A percentile compares a stretch with the other conserved stretches of the same genome.
Evolutionary conservation across 805 yeast genomes (phyloP).

Genomic region (Kazachstania kunashirensis): DNA sequence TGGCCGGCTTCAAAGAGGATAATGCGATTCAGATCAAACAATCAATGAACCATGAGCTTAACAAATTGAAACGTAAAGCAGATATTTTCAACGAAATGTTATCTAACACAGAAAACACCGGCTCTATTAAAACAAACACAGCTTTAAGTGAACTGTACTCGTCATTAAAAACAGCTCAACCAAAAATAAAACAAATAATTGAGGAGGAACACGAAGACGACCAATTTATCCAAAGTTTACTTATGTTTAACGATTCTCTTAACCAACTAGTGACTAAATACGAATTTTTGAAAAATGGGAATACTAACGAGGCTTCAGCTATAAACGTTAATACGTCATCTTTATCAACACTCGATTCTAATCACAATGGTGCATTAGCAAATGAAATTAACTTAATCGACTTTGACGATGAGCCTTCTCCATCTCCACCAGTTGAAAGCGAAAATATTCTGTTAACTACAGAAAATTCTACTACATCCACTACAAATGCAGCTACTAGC

Average conservation of each 20-base stretch:
- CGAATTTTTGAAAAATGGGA: constrained; percentile 53
- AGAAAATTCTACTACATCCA: too few relatives aligned
- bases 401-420: constrained; percentile 47
- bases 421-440: constrained; percentile 3
- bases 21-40: constrained; percentile 52
- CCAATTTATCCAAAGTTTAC: constrained; percentile 50
- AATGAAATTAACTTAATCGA: constrained; percentile 55
- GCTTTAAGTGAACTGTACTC: constrained; percentile 66
- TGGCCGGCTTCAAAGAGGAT: constrained; percentile 93
- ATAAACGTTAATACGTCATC: constrained; percentile 21
- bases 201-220: constrained; percentile 59
- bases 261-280: constrained; percentile 58
- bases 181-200: constrained; percentile 71
- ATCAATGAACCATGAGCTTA: constrained; percentile 71
- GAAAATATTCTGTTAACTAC: too few relatives aligned
- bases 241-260: constrained; percentile 61
- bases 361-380: constrained; percentile 24
- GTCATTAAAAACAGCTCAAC: constrained; percentile 69
- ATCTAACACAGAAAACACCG: constrained; percentile 31
- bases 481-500: not conserved
- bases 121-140: constrained; percentile 35
- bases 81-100: constrained; percentile 83
- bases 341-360: not conserved
- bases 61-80: constrained; percentile 69
- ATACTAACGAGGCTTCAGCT: constrained; percentile 41